Conservation (phyloP, 805 yeast genomes). For the Danielozyma ontarioensis region DNA sequence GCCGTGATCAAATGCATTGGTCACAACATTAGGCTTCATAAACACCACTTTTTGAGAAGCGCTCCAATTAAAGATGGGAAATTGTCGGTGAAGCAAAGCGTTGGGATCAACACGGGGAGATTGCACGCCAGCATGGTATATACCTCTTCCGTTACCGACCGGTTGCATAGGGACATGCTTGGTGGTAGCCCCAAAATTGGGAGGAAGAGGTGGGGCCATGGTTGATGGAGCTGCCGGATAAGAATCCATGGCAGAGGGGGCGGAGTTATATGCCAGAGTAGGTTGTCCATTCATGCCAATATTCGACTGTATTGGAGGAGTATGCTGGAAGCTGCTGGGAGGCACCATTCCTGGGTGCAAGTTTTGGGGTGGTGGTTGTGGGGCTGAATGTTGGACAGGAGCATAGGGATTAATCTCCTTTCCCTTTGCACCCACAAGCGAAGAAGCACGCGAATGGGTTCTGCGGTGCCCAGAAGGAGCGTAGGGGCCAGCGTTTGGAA, state of each 20-base stretch:
- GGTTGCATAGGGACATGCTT: background rate
- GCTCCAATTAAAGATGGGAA: constrained; percentile 71
- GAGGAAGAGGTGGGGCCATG: too few species aligned
- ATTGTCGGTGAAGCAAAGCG: constrained; percentile 54
- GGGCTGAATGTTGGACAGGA: constrained; percentile 19
- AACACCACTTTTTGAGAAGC: constrained; percentile 21
- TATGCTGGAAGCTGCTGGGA: too few species aligned
- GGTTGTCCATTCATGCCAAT: too few species aligned
- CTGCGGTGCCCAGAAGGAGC: constrained; percentile 32
- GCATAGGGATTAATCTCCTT: constrained; percentile 40
- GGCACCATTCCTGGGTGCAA: background rate
- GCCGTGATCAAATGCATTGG: constrained; percentile 28
- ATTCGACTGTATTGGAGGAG: too few species aligned
- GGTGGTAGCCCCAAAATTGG: too few species aligned
- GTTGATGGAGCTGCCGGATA: background rate
- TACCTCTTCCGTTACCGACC: background rate
- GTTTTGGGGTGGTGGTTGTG: background rate
- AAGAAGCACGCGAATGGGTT: constrained; percentile 36
- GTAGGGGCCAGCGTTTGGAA: constrained; percentile 41
- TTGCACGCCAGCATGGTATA: too few species aligned
- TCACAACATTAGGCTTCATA: constrained; percentile 28
- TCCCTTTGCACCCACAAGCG: constrained; percentile 35
- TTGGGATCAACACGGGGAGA: constrained; percentile 35
- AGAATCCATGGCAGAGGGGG: background rate
- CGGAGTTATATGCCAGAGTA: too few species aligned